Conservation (phyloP, 768 basidiomycete species). For the Pleurotus ostreatus region DNA sequence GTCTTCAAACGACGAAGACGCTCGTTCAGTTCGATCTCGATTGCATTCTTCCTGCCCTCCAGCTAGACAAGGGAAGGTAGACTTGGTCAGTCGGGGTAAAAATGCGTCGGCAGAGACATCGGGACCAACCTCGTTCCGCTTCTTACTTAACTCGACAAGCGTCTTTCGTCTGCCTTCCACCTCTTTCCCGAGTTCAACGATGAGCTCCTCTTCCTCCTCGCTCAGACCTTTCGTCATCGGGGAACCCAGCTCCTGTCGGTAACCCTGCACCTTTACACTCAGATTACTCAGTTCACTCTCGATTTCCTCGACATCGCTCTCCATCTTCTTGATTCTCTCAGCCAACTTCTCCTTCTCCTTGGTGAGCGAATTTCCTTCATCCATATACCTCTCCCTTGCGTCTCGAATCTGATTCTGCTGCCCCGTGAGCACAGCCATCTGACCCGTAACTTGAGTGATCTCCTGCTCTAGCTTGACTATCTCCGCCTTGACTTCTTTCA, state of each 20-base stretch:
- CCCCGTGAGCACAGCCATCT: conserved; percentile 63
- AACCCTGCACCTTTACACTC: conserved; percentile 58
- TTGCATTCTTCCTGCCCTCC: conserved; percentile 68
- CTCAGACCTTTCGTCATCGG: conserved; percentile 76
- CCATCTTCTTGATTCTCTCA: conserved; percentile 57
- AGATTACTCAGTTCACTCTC: conserved; percentile 67
- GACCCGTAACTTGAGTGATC: conserved; percentile 71
- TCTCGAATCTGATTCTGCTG: conserved; percentile 71
- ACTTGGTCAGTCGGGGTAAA: background rate
- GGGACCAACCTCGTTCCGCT: conserved; percentile 62
- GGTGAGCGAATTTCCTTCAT: conserved; percentile 54
- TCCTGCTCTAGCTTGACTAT: conserved; percentile 80
- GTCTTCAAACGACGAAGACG: conserved; percentile 75
- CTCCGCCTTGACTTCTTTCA: conserved; percentile 69
- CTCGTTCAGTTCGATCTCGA: conserved; percentile 94
- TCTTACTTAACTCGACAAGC: conserved; percentile 63
- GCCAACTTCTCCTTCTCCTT: conserved; percentile 70
- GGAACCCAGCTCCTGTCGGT: conserved; percentile 63
- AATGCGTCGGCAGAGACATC: background rate
- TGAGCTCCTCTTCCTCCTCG: conserved; percentile 60
- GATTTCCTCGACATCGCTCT: conserved; percentile 65
- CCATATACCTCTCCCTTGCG: conserved; percentile 59
- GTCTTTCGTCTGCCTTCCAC: conserved; percentile 71
- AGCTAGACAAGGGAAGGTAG: conserved; percentile 35
- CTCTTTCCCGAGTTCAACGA: conserved; percentile 68